Conservation (phyloP, 805 yeast species). For the Candida golubevii region DNA sequence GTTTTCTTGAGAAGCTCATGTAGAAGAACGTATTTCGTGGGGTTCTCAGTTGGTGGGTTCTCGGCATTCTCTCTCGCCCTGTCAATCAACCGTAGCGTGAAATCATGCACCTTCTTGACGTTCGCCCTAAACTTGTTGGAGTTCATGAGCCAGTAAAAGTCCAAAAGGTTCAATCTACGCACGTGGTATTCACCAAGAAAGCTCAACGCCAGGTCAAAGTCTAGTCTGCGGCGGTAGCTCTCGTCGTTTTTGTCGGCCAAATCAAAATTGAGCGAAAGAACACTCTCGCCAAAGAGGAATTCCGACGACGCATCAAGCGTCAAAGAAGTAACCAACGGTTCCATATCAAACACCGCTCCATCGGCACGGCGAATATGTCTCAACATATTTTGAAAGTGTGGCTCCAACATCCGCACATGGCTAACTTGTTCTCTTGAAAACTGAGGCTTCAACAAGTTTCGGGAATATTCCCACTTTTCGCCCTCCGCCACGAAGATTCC, state of each 20-base stretch:
- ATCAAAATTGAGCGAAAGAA: constrained; percentile 7
- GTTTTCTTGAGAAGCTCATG: constrained; percentile 11
- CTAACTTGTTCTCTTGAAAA: constrained; percentile 12
- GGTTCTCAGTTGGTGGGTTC: not conserved
- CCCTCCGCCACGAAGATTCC: constrained; percentile 13
- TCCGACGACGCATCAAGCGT: constrained; percentile 41
- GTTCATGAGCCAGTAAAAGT: constrained; percentile 10
- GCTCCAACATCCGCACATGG: constrained; percentile 12
- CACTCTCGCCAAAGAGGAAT: constrained; percentile 36
- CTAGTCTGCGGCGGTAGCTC: not conserved
- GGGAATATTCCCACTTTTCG: constrained; percentile 8
- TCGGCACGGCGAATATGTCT: constrained; percentile 1
- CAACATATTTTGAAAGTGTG: constrained; percentile 4
- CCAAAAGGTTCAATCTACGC: constrained; percentile 5
- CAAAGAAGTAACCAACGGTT: constrained; percentile 13
- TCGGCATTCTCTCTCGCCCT: constrained; percentile 1
- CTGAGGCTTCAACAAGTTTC: constrained; percentile 12
- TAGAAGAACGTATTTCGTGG: constrained; percentile 8
- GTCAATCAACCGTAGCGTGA: constrained; percentile 7
- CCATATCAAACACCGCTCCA: constrained; percentile 8
- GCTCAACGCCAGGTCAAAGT: constrained; percentile 6
- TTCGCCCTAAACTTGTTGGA: constrained; percentile 5
- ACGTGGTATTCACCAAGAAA: constrained; percentile 6
- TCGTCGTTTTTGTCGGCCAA: not conserved
- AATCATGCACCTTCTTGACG: constrained; percentile 9